These are phyloP conservation scores for Lathyrus tuberosus DNA, from an alignment of 306 rosid species.

Conservation along the genomic window DNA sequence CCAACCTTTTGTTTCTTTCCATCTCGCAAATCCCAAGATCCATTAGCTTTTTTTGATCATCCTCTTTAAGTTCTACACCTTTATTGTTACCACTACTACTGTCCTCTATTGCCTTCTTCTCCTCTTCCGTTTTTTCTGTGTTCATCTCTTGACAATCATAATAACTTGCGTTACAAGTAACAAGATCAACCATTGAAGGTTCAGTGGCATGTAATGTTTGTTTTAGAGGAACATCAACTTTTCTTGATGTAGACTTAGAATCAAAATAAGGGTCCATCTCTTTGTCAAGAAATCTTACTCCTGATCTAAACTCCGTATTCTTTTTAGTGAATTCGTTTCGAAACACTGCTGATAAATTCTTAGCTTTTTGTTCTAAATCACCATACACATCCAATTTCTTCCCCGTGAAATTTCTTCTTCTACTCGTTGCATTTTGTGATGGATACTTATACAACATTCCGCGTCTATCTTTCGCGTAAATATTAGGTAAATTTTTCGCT, in stretches of 20 bases:
- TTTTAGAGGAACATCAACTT: conserved; percentile 15
- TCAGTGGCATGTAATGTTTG: no score
- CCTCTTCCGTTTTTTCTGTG: conserved; percentile 30
- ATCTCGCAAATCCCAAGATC: conserved; percentile 72
- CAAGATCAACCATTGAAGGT: conserved; percentile 29
- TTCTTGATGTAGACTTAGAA: conserved; percentile 2
- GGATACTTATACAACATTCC: conserved; percentile 37
- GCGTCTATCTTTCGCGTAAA: neutral
- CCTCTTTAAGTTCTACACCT: conserved; percentile 60
- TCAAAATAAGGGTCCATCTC: conserved; percentile 29
- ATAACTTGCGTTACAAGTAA: conserved; percentile 15
- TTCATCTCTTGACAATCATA: conserved; percentile 21
- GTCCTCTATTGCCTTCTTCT: conserved; percentile 45
- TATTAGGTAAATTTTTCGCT: neutral
- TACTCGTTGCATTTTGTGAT: conserved; percentile 51
- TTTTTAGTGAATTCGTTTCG: conserved; percentile 28
- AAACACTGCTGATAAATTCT: conserved; percentile 30
- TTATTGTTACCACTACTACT: conserved; percentile 34
- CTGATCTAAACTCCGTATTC: conserved; percentile 5
- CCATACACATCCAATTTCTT: conserved; percentile 51
- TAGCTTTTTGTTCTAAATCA: conserved; percentile 37
- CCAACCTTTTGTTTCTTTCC: conserved; percentile 77
- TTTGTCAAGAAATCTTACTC: conserved; percentile 4
- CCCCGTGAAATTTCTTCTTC: conserved; percentile 52
- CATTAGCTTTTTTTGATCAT: conserved; percentile 61